A percentile compares a stretch with the other conserved stretches of the same genome.
These are phyloP conservation scores for Linum trigynum DNA, from an alignment of 345 rosid species.

Conservation along the genomic window DNA sequence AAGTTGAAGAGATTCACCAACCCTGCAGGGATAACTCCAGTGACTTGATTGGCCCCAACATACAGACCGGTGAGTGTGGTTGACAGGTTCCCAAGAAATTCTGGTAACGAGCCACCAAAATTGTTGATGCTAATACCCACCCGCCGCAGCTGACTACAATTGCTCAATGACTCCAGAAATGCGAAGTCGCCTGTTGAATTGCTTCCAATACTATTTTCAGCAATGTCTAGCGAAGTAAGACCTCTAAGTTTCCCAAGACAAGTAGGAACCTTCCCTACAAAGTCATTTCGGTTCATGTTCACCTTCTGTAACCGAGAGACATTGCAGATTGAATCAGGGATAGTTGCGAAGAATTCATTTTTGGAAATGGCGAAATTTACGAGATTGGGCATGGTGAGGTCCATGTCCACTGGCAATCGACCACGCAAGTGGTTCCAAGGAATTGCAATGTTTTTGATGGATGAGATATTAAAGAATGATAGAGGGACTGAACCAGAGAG, in stretches of 20 bases:
- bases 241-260: not conserved
- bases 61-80: too few species aligned
- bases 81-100: too few species aligned
- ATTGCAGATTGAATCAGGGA: constrained; percentile 20
- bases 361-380: not conserved
- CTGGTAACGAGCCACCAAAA: not conserved
- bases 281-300: not conserved
- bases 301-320: constrained; percentile 4
- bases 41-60: too few species aligned
- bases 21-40: too few species aligned
- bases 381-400: constrained; percentile 16
- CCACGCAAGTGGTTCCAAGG: constrained; percentile 14
- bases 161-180: not conserved
- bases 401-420: constrained; percentile 11
- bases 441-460: not conserved
- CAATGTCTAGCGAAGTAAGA: not conserved
- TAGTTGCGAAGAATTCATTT: constrained; percentile 1
- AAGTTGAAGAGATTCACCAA: too few species aligned
- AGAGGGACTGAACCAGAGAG: constrained; percentile 15
- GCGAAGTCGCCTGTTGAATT: not conserved
- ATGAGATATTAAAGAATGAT: constrained; percentile 15
- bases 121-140: not conserved
- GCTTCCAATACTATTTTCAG: not conserved
- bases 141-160: too few species aligned
- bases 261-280: not conserved